Evolutionary conservation across 2,329 filamentous ascomycete genomes (phyloP).

Genomic region (Penicillium occitanis): DNA sequence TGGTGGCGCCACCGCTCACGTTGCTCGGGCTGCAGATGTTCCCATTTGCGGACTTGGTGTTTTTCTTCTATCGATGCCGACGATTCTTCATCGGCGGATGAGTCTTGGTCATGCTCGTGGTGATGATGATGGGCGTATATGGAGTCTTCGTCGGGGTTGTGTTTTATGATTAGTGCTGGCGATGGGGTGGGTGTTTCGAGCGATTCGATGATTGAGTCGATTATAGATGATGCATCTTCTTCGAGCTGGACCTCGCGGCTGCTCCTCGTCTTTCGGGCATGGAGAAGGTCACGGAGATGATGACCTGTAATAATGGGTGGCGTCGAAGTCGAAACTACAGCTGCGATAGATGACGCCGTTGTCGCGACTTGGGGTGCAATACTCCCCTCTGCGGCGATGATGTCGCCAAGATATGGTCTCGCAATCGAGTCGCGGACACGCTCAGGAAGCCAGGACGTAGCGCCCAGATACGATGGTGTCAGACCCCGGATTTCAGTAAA

Average conservation of each 20-base stretch:
- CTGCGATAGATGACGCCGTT: background rate
- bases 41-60: slow-evolving; percentile 56
- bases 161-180: slow-evolving; percentile 30
- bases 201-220: background rate
- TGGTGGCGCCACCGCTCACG: slow-evolving; percentile 67
- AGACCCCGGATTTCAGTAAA: slow-evolving; percentile 62
- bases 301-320: slow-evolving; percentile 15
- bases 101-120: background rate
- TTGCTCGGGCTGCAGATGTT: slow-evolving; percentile 65
- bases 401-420: slow-evolving; percentile 35
- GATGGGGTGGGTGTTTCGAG: slow-evolving; percentile 24
- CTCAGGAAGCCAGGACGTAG: slow-evolving; percentile 56
- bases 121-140: slow-evolving; percentile 16
- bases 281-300: slow-evolving; percentile 33
- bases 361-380: slow-evolving; percentile 14
- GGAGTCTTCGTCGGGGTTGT: slow-evolving; percentile 6
- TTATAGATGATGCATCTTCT: background rate
- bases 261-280: slow-evolving; percentile 23
- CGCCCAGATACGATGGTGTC: slow-evolving; percentile 57
- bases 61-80: slow-evolving; percentile 9
- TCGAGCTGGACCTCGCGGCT: background rate
- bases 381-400: slow-evolving; percentile 20
- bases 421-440: slow-evolving; percentile 46
- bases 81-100: background rate
- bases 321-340: slow-evolving; percentile 13